Evolutionary conservation across 2,329 filamentous ascomycete genomes (phyloP).

Genomic region (Fusarium sp.): DNA sequence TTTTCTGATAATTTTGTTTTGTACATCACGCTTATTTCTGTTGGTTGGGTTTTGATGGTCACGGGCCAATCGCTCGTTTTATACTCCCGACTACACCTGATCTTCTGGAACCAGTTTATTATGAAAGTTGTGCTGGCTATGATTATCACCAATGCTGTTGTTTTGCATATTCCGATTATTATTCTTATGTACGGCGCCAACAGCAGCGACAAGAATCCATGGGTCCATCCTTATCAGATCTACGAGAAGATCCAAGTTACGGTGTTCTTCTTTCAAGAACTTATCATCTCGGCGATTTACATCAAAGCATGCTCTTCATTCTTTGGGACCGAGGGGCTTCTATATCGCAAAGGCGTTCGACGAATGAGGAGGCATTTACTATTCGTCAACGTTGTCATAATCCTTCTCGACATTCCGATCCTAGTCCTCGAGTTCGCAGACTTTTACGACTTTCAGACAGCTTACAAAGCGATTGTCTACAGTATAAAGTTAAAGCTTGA

Average conservation of each 20-base stretch:
- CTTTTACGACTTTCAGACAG: slow-evolving; percentile 38
- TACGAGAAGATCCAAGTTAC: slow-evolving; percentile 64
- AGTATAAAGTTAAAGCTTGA: slow-evolving; percentile 50
- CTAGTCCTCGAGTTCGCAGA: slow-evolving; percentile 51
- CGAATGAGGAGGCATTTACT: slow-evolving; percentile 48
- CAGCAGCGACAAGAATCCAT: slow-evolving; percentile 35
- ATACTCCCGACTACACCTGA: slow-evolving; percentile 68
- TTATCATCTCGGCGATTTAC: slow-evolving; percentile 61
- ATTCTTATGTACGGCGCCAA: slow-evolving; percentile 65
- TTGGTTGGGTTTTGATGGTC: slow-evolving; percentile 57
- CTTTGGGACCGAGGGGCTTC: slow-evolving; percentile 3
- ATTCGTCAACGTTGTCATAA: slow-evolving; percentile 52
- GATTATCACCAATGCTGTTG: slow-evolving; percentile 61
- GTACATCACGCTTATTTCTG: slow-evolving; percentile 40
- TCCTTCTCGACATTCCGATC: slow-evolving; percentile 49
- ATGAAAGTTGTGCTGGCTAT: slow-evolving; percentile 61
- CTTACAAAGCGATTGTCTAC: slow-evolving; percentile 43
- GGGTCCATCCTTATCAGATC: slow-evolving; percentile 50
- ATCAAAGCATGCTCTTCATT: slow-evolving; percentile 43
- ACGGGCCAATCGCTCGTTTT: slow-evolving; percentile 68
- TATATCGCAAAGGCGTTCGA: background rate
- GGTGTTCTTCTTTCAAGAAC: slow-evolving; percentile 63
- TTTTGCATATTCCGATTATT: slow-evolving; percentile 61
- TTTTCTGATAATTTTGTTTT: slow-evolving; percentile 15
- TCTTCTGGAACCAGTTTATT: slow-evolving; percentile 58